Conservation (phyloP, 495 filamentous ascomycete genomes). For the Patellaria atrata region DNA sequence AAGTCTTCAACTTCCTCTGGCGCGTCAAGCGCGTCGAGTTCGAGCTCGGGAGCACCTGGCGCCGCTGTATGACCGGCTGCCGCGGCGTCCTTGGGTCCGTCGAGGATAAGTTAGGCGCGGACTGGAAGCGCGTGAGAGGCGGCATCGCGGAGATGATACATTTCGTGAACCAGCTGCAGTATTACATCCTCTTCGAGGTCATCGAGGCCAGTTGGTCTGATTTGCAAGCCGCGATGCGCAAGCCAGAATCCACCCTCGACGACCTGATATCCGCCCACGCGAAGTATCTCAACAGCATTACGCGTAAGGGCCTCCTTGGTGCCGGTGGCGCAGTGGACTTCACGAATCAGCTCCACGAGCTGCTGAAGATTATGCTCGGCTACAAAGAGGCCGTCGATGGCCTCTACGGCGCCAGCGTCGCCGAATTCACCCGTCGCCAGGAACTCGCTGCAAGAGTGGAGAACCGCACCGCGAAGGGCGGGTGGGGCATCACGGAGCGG, state of each 20-base stretch:
- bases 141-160: slow-evolving; percentile 95
- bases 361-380: slow-evolving; percentile 83
- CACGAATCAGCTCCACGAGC: slow-evolving; percentile 77
- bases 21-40: slow-evolving; percentile 97
- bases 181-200: slow-evolving; percentile 97
- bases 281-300: slow-evolving; percentile 82
- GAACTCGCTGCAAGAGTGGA: slow-evolving; percentile 64
- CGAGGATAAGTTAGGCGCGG: slow-evolving; percentile 57
- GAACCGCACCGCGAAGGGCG: slow-evolving; percentile 43
- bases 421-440: slow-evolving; percentile 83
- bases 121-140: slow-evolving; percentile 84
- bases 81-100: slow-evolving; percentile 75
- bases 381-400: slow-evolving; percentile 92
- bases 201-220: slow-evolving; percentile 90
- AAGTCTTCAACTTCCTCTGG: slow-evolving; percentile 99
- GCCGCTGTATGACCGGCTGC: slow-evolving; percentile 90
- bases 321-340: slow-evolving; percentile 53
- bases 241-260: slow-evolving; percentile 78
- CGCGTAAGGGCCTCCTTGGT: slow-evolving; percentile 91
- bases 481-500: slow-evolving; percentile 49
- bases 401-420: slow-evolving; percentile 82
- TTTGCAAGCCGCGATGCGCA: slow-evolving; percentile 62
- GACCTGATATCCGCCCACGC: slow-evolving; percentile 88
- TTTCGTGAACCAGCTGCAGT: slow-evolving; percentile 92
- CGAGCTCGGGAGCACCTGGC: slow-evolving; percentile 77